Conservation (phyloP, 1,284 basidiomycete species). For the Anthracocystis setariae region DNA sequence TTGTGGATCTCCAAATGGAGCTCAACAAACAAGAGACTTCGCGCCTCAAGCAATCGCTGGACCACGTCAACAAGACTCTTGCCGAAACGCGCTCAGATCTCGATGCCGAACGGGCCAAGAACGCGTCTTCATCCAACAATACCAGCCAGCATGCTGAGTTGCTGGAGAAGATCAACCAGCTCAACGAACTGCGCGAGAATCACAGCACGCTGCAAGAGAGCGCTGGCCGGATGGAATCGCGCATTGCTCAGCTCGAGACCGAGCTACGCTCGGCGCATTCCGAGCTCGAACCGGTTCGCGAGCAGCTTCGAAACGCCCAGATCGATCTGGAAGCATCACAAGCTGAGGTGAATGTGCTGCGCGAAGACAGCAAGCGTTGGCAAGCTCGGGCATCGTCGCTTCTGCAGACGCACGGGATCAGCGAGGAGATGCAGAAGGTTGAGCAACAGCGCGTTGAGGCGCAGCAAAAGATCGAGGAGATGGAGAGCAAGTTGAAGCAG, state of each 20-base stretch:
- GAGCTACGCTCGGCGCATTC: slow-evolving; percentile 69
- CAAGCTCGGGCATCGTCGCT: slow-evolving; percentile 83
- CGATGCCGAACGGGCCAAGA: slow-evolving; percentile 43
- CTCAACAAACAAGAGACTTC: slow-evolving; percentile 84
- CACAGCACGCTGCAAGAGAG: slow-evolving; percentile 84
- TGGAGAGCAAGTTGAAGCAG: slow-evolving; percentile 35
- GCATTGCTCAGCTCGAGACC: slow-evolving; percentile 70
- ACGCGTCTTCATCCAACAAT: slow-evolving; percentile 70
- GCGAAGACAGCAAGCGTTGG: slow-evolving; percentile 84
- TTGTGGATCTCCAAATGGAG: slow-evolving; percentile 85
- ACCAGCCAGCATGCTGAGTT: slow-evolving; percentile 83
- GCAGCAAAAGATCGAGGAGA: slow-evolving; percentile 44
- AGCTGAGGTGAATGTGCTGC: slow-evolving; percentile 77
- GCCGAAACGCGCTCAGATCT: slow-evolving; percentile 74
- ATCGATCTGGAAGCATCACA: slow-evolving; percentile 81
- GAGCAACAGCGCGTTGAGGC: slow-evolving; percentile 60
- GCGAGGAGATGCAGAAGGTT: slow-evolving; percentile 71
- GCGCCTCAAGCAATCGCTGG: slow-evolving; percentile 79
- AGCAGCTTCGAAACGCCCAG: slow-evolving; percentile 75
- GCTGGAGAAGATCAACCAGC: slow-evolving; percentile 85
- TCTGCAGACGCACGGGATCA: slow-evolving; percentile 84
- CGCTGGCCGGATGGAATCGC: slow-evolving; percentile 76
- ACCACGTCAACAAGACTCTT: slow-evolving; percentile 77
- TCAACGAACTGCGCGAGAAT: slow-evolving; percentile 86
- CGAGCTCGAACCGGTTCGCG: slow-evolving; percentile 80